Conservation (phyloP, 306 rosid species). For the cucumber (Cucumis sativus) region Cucumber_9930_V3 NC_026658.2:2130001-2130500, state of each 20-base stretch:
- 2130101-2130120: not conserved
- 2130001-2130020: not conserved
- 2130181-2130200: not conserved
- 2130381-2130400: conserved; percentile 16
- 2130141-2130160: not conserved
- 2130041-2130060: not conserved
- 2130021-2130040: not conserved
- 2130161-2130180: not conserved
- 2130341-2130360: not conserved
- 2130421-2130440: not conserved
- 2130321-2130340: conserved; percentile 1
- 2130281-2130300: conserved; percentile 13
- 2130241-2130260: not conserved
- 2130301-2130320: conserved; percentile 16
- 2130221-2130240: not conserved
- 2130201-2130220: not conserved
- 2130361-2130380: not conserved
- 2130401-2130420: conserved; percentile 5
- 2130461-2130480: not conserved
- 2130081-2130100: not conserved
- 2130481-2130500: not conserved
- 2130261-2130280: not conserved
- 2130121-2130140: conserved; percentile 7
- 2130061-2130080: not conserved
- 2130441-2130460: not conserved